Conservation (phyloP, 306 rosid species). For the Ormosia semicastrata region DNA sequence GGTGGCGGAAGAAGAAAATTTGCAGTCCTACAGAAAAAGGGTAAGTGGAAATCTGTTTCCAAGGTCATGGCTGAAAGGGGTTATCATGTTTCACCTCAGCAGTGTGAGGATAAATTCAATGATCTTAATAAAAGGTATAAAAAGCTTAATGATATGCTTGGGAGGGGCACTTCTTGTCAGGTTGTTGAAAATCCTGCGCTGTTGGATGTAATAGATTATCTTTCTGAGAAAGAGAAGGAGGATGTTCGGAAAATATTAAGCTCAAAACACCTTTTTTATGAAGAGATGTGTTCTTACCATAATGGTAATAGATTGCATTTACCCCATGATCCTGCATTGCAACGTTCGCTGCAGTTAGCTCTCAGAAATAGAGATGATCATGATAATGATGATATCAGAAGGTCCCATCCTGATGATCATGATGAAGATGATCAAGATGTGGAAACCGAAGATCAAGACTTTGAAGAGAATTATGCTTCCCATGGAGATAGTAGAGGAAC, state of each 20-base stretch:
- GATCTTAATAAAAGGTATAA: slow-evolving; percentile 93
- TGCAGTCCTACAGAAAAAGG: slow-evolving; percentile 73
- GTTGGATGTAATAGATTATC: slow-evolving; percentile 67
- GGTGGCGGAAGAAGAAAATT: slow-evolving; percentile 67
- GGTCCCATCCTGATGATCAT: slow-evolving; percentile 63
- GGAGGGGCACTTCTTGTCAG: slow-evolving; percentile 88
- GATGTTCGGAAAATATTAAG: slow-evolving; percentile 75
- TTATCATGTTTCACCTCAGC: slow-evolving; percentile 87
- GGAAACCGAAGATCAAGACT: slow-evolving; percentile 66
- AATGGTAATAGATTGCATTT: slow-evolving; percentile 82
- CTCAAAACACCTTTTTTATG: slow-evolving; percentile 88
- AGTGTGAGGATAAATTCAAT: slow-evolving; percentile 94
- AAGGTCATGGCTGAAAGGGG: slow-evolving; percentile 95
- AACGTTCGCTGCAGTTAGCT: slow-evolving; percentile 76
- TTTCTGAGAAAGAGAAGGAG: slow-evolving; percentile 80
- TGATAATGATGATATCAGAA: slow-evolving; percentile 61
- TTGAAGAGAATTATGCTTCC: slow-evolving; percentile 63
- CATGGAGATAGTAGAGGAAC: slow-evolving; percentile 52
- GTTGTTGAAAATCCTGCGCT: slow-evolving; percentile 86
- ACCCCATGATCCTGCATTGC: slow-evolving; percentile 86
- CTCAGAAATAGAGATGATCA: slow-evolving; percentile 69
- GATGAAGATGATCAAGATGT: slow-evolving; percentile 70
- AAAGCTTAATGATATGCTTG: slow-evolving; percentile 84
- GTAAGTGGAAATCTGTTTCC: slow-evolving; percentile 90
- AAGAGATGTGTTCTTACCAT: slow-evolving; percentile 96